Base-by-base conservation (phyloP, 1,284 basidiomycete species). In the Tilletia setariae region DNA sequence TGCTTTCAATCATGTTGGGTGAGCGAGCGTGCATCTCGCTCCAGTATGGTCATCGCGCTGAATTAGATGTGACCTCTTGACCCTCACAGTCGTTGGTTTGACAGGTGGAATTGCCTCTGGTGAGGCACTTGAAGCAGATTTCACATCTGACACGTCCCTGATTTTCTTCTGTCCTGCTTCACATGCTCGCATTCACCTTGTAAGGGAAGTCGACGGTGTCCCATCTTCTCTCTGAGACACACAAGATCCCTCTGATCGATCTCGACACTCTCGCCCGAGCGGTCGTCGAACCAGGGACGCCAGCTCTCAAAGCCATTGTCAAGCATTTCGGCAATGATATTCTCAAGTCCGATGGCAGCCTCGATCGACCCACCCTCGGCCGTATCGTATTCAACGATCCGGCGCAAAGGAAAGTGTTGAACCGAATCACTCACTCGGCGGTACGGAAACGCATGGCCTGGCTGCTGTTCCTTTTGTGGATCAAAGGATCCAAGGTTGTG, bases 21-120 rank as follows among this genome's bases (percentile, higher is more conserved):
- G 56, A 61, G 56, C 28, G 28, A 11, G 51, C 23, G 6, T 53
- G 28, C 4, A 3, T 13, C 11, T 25, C 28, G 51, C 21, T 23
- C 19, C 46, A 49, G 19, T 6, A 3, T 49, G 6, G 16, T 3
- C 7, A 19, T 53, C 21, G 28, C 11, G 51, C 51, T 53, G 13
- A 53, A 53, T 53, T 3, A 6, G 6, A 7, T 23, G 16, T 28
- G 21, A 32, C 32, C 28, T 15, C 4, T 47, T 47, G 44, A 49
- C 16, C 43, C 32, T 19, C 28, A 11, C 76, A 95, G 94, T 98
- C 71, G 88, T 98, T 72, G 95, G 95, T 59, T 88, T 98, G 47
- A 97, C 95, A 16, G 96, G 96, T 25, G 93, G 95, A 1, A 98
- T 98, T 71, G 93, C 93, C 42, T 95, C 94, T 0, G 94, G 94